phyloP scores from a whole-genome alignment of 2,329 filamentous ascomycete species.

The Mycogone perniciosa region DNA sequence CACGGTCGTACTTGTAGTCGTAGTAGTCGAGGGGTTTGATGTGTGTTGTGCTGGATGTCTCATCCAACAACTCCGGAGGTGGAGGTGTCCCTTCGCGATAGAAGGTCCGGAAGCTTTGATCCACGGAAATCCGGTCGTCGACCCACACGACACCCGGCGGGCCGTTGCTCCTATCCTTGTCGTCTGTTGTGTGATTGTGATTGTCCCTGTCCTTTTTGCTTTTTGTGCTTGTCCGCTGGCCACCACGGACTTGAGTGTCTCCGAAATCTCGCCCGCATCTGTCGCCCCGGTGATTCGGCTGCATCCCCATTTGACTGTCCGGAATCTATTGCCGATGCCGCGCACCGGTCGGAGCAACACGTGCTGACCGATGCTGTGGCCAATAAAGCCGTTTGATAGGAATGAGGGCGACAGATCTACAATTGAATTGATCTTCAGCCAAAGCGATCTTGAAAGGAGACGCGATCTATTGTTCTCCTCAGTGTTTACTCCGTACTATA shows the following conservation, averaged over 20 bases:
- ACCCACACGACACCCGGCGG: slow-evolving; percentile 5
- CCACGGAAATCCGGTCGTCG: slow-evolving; percentile 1
- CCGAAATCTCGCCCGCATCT: not conserved
- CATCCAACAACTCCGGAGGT: not conserved
- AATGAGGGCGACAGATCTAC: too few relatives aligned
- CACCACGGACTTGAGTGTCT: not conserved
- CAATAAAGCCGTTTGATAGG: not conserved
- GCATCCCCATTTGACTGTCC: slow-evolving; percentile 4
- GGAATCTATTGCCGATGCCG: not conserved
- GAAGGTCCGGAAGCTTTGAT: slow-evolving; percentile 26
- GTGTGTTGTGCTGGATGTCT: slow-evolving; percentile 10
- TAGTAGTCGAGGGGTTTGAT: slow-evolving; percentile 13
- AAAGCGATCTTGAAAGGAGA: too few relatives aligned
- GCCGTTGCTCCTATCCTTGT: not conserved
- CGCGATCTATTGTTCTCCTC: too few relatives aligned
- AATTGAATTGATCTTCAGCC: too few relatives aligned
- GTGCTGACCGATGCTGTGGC: too few relatives aligned
- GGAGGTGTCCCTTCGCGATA: slow-evolving; percentile 35
- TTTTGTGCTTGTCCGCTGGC: not conserved
- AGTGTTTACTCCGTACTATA: too few relatives aligned
- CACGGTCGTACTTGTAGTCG: slow-evolving; percentile 21
- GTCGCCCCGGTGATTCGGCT: not conserved
- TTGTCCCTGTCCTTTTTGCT: not conserved
- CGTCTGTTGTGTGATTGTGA: not conserved
- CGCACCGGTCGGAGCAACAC: not conserved